Evolutionary conservation across 176 grass and related monocot species (phyloP).

Genomic region (Lolium perenne): DNA sequence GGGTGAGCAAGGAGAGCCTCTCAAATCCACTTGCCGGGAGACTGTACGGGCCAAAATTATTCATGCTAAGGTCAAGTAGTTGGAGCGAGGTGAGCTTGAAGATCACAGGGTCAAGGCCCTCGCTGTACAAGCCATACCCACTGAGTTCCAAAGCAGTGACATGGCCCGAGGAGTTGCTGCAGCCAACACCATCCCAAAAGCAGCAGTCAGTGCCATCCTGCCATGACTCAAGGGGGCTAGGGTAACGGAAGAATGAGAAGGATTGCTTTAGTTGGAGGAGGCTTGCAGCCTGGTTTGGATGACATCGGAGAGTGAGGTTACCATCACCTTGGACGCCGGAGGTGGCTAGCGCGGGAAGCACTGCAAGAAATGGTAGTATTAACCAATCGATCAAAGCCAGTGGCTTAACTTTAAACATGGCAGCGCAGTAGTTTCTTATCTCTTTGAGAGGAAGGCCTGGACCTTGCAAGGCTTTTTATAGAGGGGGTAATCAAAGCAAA

Average conservation of each 20-base stretch:
- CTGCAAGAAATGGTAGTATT: not conserved
- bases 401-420: not conserved
- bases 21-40: not conserved
- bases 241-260: not conserved
- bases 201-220: not conserved
- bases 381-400: not conserved
- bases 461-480: too few species aligned
- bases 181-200: not conserved
- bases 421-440: not conserved
- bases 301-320: not conserved
- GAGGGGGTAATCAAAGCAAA: too few species aligned
- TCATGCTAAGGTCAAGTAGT: not conserved
- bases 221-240: not conserved
- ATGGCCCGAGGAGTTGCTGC: not conserved
- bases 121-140: not conserved
- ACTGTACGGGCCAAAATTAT: not conserved
- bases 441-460: too few species aligned
- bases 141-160: not conserved
- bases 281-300: not conserved
- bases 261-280: not conserved
- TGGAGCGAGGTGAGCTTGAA: constrained; percentile 1
- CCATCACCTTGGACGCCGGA: not conserved
- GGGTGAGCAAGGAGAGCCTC: not conserved
- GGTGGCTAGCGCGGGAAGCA: not conserved
- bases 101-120: not conserved